These are phyloP conservation scores for Lachnellula hyalina DNA, from an alignment of 2,329 filamentous ascomycete species.

Conservation along the genomic window DNA sequence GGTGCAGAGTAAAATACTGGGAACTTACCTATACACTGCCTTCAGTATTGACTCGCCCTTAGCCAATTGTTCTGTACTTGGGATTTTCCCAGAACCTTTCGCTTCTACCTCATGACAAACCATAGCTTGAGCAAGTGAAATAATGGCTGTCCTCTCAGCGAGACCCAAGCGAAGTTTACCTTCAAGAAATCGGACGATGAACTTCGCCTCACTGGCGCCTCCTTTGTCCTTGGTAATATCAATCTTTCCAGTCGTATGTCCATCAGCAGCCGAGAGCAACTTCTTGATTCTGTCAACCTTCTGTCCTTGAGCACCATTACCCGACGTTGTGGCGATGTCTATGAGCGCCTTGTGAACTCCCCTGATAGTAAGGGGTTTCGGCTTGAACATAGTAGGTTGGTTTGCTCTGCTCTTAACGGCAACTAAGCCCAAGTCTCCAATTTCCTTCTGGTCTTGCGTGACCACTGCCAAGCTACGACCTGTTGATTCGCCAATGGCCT, in stretches of 20 bases:
- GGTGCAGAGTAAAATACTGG: background rate
- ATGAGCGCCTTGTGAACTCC: constrained; percentile 86
- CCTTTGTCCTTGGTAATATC: constrained; percentile 92
- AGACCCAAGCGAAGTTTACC: constrained; percentile 89
- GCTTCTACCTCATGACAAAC: constrained; percentile 75
- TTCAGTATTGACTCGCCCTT: constrained; percentile 84
- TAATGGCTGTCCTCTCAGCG: constrained; percentile 86
- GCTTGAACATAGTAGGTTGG: constrained; percentile 98
- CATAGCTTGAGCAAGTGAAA: constrained; percentile 83
- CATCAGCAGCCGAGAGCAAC: constrained; percentile 83
- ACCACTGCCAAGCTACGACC: constrained; percentile 83
- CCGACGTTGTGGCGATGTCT: constrained; percentile 79
- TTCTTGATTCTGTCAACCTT: constrained; percentile 97
- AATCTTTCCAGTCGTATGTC: constrained; percentile 66
- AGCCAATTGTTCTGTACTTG: constrained; percentile 70
- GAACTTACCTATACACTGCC: constrained; percentile 72
- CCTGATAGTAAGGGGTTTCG: constrained; percentile 79
- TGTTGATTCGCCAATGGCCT: constrained; percentile 91
- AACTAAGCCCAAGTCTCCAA: constrained; percentile 90
- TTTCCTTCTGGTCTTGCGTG: constrained; percentile 93
- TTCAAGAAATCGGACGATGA: constrained; percentile 84
- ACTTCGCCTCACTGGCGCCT: constrained; percentile 92
- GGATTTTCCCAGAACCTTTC: constrained; percentile 56
- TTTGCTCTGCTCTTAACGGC: constrained; percentile 93
- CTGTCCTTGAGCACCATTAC: constrained; percentile 79